Evolutionary conservation across 2,329 filamentous ascomycete species (phyloP).

Genomic region (Claviceps monticola): DNA sequence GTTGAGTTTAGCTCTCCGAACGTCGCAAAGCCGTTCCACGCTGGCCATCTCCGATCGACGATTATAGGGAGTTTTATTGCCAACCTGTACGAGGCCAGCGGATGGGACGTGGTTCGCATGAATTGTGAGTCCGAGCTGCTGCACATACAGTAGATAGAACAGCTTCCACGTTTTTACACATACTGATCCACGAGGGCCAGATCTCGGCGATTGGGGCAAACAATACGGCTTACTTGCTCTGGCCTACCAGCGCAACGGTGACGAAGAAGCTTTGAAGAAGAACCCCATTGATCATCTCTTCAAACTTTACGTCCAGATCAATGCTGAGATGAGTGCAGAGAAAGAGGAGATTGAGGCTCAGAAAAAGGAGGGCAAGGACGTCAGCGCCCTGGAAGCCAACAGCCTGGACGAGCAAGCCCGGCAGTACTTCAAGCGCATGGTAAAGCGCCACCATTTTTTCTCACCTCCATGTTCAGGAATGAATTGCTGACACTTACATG

Average conservation of each 20-base stretch:
- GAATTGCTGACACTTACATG: neutral
- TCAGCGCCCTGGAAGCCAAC: slow-evolving; percentile 32
- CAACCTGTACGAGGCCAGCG: slow-evolving; percentile 55
- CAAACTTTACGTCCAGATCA: slow-evolving; percentile 71
- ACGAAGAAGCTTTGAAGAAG: slow-evolving; percentile 52
- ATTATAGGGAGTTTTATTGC: slow-evolving; percentile 68
- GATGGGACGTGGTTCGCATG: slow-evolving; percentile 61
- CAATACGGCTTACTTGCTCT: slow-evolving; percentile 61
- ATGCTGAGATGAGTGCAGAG: slow-evolving; percentile 50
- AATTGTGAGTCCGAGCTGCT: slow-evolving; percentile 30
- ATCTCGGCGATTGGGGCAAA: slow-evolving; percentile 71
- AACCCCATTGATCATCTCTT: slow-evolving; percentile 76
- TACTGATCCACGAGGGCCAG: slow-evolving; percentile 16
- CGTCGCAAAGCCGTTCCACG: slow-evolving; percentile 75
- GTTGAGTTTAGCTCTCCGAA: slow-evolving; percentile 80
- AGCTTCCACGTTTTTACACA: neutral
- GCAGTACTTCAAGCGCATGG: slow-evolving; percentile 55
- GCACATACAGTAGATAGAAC: neutral
- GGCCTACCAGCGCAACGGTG: slow-evolving; percentile 62
- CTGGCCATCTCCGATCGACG: slow-evolving; percentile 62
- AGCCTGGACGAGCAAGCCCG: slow-evolving; percentile 63
- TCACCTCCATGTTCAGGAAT: neutral
- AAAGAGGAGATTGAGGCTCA: slow-evolving; percentile 49
- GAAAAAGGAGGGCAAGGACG: slow-evolving; percentile 39
- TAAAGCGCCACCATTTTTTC: slow-evolving; percentile 3